Conservation (phyloP, 306 rosid species). For the Fagus sylvatica region DNA sequence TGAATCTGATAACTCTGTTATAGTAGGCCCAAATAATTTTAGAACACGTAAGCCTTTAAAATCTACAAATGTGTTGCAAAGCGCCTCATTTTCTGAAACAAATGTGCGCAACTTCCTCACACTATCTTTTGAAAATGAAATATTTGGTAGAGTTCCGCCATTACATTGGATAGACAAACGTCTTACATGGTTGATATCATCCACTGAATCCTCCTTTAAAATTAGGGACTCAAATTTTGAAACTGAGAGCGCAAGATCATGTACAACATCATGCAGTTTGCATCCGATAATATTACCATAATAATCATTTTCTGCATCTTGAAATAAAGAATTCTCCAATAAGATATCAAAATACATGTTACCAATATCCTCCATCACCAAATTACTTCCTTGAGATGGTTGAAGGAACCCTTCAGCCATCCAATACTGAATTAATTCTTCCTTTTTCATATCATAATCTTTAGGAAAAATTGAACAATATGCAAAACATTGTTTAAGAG, state of each 20-base stretch:
- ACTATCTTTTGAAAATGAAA: background rate
- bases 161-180: too few species aligned
- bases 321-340: constrained; percentile 13
- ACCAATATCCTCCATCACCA: background rate
- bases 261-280: constrained; percentile 30
- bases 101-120: background rate
- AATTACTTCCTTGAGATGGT: background rate
- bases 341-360: background rate
- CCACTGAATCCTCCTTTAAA: background rate
- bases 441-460: background rate
- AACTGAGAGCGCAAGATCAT: constrained; percentile 16
- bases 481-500: constrained; percentile 26
- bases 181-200: background rate
- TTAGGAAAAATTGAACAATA: constrained; percentile 22
- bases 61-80: background rate
- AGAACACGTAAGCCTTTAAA: constrained; percentile 10
- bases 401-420: constrained; percentile 26
- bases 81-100: background rate
- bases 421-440: background rate
- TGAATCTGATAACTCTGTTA: background rate
- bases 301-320: background rate
- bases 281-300: background rate
- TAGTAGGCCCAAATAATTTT: background rate
- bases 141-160: accelerated
- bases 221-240: background rate